These are phyloP conservation scores for Piedraia hortae DNA, from an alignment of 2,329 filamentous ascomycete genomes.

Conservation along the genomic window DNA sequence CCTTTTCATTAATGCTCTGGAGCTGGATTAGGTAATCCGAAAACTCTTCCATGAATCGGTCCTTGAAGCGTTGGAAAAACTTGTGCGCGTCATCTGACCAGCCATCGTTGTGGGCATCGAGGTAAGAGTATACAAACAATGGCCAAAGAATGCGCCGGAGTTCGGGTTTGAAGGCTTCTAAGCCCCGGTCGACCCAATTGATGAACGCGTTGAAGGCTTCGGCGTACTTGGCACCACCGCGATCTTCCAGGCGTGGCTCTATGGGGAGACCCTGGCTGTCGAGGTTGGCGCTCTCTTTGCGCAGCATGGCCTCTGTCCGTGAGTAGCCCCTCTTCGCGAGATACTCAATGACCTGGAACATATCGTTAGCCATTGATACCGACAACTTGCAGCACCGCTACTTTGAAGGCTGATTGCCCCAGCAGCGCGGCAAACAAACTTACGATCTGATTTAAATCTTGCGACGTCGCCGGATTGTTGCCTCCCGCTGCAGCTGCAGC, in stretches of 20 bases:
- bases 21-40: constrained; percentile 53
- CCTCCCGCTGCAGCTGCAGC: constrained; percentile 19
- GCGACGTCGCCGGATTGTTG: constrained; percentile 43
- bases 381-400: too few species aligned
- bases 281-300: constrained; percentile 65
- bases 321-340: constrained; percentile 86
- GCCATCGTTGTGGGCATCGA: constrained; percentile 47
- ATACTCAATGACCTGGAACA: constrained; percentile 58
- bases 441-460: constrained; percentile 90
- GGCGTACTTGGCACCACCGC: constrained; percentile 47
- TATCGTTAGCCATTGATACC: constrained; percentile 1
- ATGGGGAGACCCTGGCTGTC: constrained; percentile 58
- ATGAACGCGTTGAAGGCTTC: constrained; percentile 29
- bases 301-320: constrained; percentile 71
- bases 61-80: constrained; percentile 42
- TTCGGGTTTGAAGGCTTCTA: constrained; percentile 91
- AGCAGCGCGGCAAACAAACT: too few species aligned
- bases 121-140: constrained; percentile 73
- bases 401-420: too few species aligned
- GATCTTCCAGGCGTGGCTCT: constrained; percentile 33
- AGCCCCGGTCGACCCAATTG: constrained; percentile 65
- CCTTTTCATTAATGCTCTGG: constrained; percentile 43
- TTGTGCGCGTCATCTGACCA: constrained; percentile 43
- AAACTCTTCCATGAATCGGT: constrained; percentile 49
- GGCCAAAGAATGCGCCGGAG: constrained; percentile 75